Evolutionary conservation across 371 early-diverging fungal genomes (phyloP).

Genomic region (Mortierella sp.): DNA sequence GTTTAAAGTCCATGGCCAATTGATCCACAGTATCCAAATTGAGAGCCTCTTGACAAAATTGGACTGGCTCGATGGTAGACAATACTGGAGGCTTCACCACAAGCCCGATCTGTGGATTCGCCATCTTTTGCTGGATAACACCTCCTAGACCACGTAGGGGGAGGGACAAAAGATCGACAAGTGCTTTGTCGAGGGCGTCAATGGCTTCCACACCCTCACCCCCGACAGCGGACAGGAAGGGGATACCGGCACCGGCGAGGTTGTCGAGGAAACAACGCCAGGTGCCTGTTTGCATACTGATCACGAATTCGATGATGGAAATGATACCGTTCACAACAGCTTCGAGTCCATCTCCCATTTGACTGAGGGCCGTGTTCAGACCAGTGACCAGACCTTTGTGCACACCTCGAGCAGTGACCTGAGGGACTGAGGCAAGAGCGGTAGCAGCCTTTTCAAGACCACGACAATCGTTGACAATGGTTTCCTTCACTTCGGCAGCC

Average conservation of each 20-base stretch:
- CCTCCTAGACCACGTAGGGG: constrained; percentile 26
- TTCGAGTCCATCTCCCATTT: constrained; percentile 30
- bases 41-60: constrained; percentile 19
- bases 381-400: constrained; percentile 17
- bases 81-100: neutral
- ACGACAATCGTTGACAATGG: constrained; percentile 18
- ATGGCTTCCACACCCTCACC: constrained; percentile 28
- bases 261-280: constrained; percentile 45
- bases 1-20: constrained; percentile 10
- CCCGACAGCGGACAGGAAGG: constrained; percentile 30
- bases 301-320: constrained; percentile 18
- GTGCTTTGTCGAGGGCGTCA: constrained; percentile 20
- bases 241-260: constrained; percentile 22
- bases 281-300: constrained; percentile 31
- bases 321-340: constrained; percentile 18
- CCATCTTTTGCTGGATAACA: constrained; percentile 28
- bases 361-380: constrained; percentile 18
- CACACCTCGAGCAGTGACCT: constrained; percentile 22
- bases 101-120: constrained; percentile 15
- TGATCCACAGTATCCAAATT: constrained; percentile 7
- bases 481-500: constrained; percentile 7
- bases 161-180: constrained; percentile 3
- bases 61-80: constrained; percentile 3
- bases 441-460: constrained; percentile 17
- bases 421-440: constrained; percentile 15